These are phyloP conservation scores for Epichloe gansuensis DNA, from an alignment of 2,329 filamentous ascomycete species.

Conservation along the genomic window DNA sequence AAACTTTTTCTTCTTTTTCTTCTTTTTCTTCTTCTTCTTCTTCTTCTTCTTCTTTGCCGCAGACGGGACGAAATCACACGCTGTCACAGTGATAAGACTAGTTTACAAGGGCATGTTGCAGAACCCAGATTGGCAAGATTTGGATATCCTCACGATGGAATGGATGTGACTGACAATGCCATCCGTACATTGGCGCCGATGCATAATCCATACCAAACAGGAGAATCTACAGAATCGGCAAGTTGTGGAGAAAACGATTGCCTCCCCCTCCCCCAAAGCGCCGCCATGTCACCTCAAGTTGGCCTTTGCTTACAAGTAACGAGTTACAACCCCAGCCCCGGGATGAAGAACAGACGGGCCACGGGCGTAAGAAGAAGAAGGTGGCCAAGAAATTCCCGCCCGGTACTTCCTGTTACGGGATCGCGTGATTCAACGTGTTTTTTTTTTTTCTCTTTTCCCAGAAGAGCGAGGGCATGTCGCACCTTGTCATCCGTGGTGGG, in stretches of 20 bases:
- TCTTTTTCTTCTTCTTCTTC: too few relatives aligned
- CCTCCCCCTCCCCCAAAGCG: neutral
- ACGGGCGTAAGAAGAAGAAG: neutral
- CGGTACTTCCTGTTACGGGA: neutral
- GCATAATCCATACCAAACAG: neutral
- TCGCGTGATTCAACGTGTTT: too few relatives aligned
- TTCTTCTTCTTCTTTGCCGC: too few relatives aligned
- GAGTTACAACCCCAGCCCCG: neutral
- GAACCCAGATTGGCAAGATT: too few relatives aligned
- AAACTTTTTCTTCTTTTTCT: too few relatives aligned
- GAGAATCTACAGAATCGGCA: neutral
- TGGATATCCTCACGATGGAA: too few relatives aligned
- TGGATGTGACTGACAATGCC: too few relatives aligned
- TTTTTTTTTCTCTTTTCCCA: neutral
- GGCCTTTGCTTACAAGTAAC: too few relatives aligned
- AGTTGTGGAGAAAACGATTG: neutral
- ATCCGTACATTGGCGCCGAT: neutral
- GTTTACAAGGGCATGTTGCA: too few relatives aligned
- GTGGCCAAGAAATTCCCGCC: neutral
- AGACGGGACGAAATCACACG: too few relatives aligned
- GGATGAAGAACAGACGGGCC: neutral
- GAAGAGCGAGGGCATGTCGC: neutral
- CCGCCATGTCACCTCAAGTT: neutral
- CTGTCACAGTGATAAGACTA: too few relatives aligned
- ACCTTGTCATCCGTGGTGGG: neutral